These are phyloP conservation scores for Eucalyptus sp. DNA, from an alignment of 345 rosid species.

Conservation along the genomic window DNA sequence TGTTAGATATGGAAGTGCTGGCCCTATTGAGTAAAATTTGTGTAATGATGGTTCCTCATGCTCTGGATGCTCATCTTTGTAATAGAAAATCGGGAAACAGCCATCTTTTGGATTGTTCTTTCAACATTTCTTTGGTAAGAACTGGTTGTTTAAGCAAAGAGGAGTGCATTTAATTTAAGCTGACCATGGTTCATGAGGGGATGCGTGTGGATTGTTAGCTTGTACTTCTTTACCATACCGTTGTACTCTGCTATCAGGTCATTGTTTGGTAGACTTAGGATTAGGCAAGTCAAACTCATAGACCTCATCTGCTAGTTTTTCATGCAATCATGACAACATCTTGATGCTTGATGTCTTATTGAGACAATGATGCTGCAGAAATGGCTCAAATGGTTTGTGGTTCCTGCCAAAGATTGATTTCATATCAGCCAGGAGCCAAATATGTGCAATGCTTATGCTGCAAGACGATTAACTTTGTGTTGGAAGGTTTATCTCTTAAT, in stretches of 20 bases:
- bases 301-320: background rate
- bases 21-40: background rate
- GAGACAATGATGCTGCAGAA: slow-evolving; percentile 18
- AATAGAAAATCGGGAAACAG: background rate
- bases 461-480: slow-evolving; percentile 58
- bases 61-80: background rate
- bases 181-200: background rate
- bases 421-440: slow-evolving; percentile 58
- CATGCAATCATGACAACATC: background rate
- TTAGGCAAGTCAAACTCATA: background rate
- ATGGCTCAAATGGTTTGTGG: slow-evolving; percentile 92
- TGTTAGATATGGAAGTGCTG: background rate
- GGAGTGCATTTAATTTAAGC: background rate
- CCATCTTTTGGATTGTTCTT: background rate
- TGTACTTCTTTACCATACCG: background rate
- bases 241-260: background rate
- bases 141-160: background rate
- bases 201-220: background rate
- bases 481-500: slow-evolving; percentile 50
- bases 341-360: background rate
- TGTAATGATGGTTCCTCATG: background rate
- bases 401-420: slow-evolving; percentile 68
- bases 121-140: background rate
- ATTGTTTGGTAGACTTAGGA: background rate
- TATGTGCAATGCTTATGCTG: slow-evolving; percentile 60